Percentiles rank a stretch among this genome's conserved stretches.
Evolutionary conservation across 1,284 basidiomycete genomes (phyloP).

Genomic region (Heterobasidion annosum): DNA sequence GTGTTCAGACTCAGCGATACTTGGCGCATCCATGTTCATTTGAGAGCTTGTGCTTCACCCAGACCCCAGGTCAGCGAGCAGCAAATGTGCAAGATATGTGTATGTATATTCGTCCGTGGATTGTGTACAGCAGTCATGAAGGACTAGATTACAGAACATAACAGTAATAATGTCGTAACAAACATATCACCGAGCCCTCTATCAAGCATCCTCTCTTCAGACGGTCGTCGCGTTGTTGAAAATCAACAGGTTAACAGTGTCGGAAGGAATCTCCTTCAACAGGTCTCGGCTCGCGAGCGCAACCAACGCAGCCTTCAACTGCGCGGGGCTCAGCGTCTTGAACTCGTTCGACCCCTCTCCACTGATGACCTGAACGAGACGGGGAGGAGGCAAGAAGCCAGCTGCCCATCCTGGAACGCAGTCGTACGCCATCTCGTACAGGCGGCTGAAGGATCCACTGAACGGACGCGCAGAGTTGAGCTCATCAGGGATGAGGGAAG

Average conservation of each 20-base stretch:
- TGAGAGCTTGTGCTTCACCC: no score
- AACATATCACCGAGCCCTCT: background rate
- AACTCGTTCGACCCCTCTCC: constrained; percentile 31
- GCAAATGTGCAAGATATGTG: background rate
- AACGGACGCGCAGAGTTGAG: constrained; percentile 13
- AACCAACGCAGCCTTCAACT: constrained; percentile 55
- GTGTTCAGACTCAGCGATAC: no score
- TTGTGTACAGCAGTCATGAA: background rate
- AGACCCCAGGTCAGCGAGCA: no score
- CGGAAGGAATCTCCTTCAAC: constrained; percentile 33
- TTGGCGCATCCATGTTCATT: no score
- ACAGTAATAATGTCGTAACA: background rate
- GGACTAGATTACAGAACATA: background rate
- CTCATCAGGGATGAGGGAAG: constrained; percentile 17
- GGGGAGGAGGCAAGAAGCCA: constrained; percentile 49
- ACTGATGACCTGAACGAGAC: constrained; percentile 32
- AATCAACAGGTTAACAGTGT: constrained; percentile 47
- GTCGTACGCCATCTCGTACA: constrained; percentile 46
- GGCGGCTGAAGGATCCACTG: constrained; percentile 18
- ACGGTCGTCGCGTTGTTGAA: constrained; percentile 45
- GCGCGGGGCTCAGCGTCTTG: constrained; percentile 34
- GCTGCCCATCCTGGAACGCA: constrained; percentile 53
- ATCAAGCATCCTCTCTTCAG: background rate
- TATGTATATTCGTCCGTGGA: background rate
- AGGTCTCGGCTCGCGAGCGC: constrained; percentile 39